These are phyloP conservation scores for Guyanaporus albipodus DNA, from an alignment of 768 basidiomycete species.

Conservation along the genomic window DNA sequence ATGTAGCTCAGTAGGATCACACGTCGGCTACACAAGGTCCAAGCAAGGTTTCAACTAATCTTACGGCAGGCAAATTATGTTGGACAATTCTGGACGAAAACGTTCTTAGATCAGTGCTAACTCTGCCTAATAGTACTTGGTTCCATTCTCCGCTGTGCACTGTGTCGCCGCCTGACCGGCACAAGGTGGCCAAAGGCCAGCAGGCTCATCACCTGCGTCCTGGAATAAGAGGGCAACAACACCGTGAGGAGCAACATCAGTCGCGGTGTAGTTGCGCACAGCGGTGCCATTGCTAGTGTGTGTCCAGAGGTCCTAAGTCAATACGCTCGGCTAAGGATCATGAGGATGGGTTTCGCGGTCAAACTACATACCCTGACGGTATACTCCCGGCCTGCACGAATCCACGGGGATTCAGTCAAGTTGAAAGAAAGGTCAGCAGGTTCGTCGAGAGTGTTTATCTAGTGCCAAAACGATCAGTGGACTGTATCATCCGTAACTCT, in stretches of 20 bases:
- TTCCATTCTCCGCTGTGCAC: constrained; percentile 61
- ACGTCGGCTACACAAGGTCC: no score
- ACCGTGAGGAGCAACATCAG: constrained; percentile 56
- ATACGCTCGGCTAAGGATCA: background rate
- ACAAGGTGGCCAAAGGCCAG: constrained; percentile 52
- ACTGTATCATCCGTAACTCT: background rate
- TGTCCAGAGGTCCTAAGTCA: constrained; percentile 60
- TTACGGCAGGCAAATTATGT: no score
- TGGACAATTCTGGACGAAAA: no score
- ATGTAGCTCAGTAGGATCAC: no score
- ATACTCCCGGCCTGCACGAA: constrained; percentile 60
- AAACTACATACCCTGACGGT: constrained; percentile 47
- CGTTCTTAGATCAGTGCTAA: no score
- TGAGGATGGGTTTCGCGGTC: background rate
- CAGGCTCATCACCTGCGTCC: constrained; percentile 68
- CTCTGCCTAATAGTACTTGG: constrained; percentile 23
- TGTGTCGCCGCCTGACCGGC: constrained; percentile 40
- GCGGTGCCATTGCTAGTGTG: constrained; percentile 68
- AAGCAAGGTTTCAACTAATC: no score
- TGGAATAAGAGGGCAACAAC: constrained; percentile 60
- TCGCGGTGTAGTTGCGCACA: constrained; percentile 48
- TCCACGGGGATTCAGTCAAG: constrained; percentile 67
- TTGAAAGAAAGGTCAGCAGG: constrained; percentile 57
- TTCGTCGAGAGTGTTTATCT: constrained; percentile 57
- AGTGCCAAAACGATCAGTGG: background rate